Evolutionary conservation across 306 rosid genomes (phyloP).

Genomic region (Elaeagnus macrophylla): DNA sequence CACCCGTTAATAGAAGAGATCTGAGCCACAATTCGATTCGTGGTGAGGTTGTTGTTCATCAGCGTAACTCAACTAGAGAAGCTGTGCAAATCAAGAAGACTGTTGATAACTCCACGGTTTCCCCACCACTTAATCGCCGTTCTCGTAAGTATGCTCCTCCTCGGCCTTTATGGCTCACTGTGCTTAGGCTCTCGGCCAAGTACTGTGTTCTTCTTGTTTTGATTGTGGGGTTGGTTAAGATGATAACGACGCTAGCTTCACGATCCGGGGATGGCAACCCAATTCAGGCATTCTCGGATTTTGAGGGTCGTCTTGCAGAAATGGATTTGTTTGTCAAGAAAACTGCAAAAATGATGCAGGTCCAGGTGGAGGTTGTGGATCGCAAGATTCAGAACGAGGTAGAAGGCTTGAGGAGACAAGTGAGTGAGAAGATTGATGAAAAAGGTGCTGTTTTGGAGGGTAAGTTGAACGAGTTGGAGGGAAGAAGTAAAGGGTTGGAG

Average conservation of each 20-base stretch:
- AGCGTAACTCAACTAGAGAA: constrained; percentile 37
- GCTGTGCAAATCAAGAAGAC: constrained; percentile 32
- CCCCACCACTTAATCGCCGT: constrained; percentile 29
- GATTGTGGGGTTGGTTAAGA: constrained; percentile 49
- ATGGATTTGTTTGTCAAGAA: constrained; percentile 55
- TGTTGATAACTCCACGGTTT: constrained; percentile 28
- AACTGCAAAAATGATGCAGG: constrained; percentile 58
- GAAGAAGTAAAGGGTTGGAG: constrained; percentile 44
- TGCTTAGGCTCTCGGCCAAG: constrained; percentile 47
- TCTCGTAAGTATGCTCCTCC: constrained; percentile 34
- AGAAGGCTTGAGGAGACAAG: constrained; percentile 53
- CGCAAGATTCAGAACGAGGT: constrained; percentile 59
- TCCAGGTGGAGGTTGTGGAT: constrained; percentile 74
- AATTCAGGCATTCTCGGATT: constrained; percentile 38
- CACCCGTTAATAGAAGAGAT: constrained; percentile 38
- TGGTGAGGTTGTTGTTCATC: constrained; percentile 46
- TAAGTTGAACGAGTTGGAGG: constrained; percentile 48
- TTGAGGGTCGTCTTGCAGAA: constrained; percentile 71
- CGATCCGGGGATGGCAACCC: constrained; percentile 27
- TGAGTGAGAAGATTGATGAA: constrained; percentile 42
- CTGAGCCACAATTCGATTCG: constrained; percentile 72
- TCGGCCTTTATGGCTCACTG: constrained; percentile 62
- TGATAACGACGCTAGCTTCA: constrained; percentile 38
- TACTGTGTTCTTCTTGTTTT: constrained; percentile 39
- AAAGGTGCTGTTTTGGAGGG: constrained; percentile 33